Base-by-base conservation (phyloP, 176 grass and related monocot species). In the Metroxylon sagu region DNA sequence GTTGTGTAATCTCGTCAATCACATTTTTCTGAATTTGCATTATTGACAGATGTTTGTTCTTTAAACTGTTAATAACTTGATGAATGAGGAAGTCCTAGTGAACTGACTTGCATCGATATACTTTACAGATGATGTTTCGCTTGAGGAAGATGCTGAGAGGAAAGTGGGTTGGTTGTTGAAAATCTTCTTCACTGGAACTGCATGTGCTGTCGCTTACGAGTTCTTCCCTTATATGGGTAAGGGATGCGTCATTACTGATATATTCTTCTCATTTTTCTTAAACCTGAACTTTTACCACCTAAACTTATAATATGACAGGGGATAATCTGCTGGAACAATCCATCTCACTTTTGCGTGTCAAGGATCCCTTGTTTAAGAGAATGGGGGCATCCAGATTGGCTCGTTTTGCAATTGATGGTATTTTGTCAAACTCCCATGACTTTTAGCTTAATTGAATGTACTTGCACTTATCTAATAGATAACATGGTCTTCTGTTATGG, bases 161-260 rank as follows among this genome's bases (percentile, higher is more conserved):
- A 97, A 91, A 70, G 77, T 76, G 26, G 92, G 84, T 25, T 97
- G 92, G 92, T 76, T 97, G 54, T 65, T 97, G 76, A 97, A 97
- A 73, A 52, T 79, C 69, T 62, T 97, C 64, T 97, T 97, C 59
- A 5, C 90, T 49, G 77, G 55, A 72, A 97, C 92, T 66, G 92
- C 92, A 68, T 71, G 65, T 17, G 64, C 87, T 73, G 87, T 89
- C 70, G 92, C 67, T 28, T 97, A 76, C 29, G 64, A 97, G 25
- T 97, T 97, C 80, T 91, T 97, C 79, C 92, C 87, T 27, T 97
- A 97, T 57, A 97, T 97, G 92, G 92, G 92, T 97, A 85, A 58
- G 62, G 26, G 18, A 49, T 49, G 35, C 35, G 12, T 43, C 35
- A 12, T 43, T 43, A 14, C 35, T 14, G 35, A 43, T 10, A 43